These are phyloP conservation scores for Thelonectria rubi DNA, from an alignment of 2,329 filamentous ascomycete species.

Conservation along the genomic window DNA sequence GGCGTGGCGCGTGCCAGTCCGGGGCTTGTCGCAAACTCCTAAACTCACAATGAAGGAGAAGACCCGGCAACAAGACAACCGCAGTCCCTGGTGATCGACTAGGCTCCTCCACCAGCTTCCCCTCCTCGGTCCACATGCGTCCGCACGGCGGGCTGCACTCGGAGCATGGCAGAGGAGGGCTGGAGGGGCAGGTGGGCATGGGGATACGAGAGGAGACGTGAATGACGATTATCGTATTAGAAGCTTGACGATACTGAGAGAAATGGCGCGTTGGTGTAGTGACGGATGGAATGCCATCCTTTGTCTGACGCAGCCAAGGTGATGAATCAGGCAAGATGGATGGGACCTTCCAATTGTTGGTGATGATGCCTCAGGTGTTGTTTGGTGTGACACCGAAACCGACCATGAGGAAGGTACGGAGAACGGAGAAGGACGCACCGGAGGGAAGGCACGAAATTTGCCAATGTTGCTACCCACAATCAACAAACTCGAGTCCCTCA, in stretches of 20 bases:
- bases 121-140: conserved; percentile 10
- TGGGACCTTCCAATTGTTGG: conserved; percentile 2
- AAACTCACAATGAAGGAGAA: neutral
- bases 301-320: neutral
- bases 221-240: conserved; percentile 3
- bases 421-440: too few relatives aligned
- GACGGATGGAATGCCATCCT: neutral
- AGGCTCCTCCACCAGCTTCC: conserved; percentile 12
- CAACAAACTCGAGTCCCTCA: too few relatives aligned
- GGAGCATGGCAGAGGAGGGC: conserved; percentile 7
- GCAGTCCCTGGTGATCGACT: conserved; percentile 19
- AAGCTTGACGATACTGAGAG: conserved; percentile 7
- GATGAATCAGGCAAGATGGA: neutral
- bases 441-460: too few relatives aligned
- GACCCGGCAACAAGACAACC: conserved; percentile 17
- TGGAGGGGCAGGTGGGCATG: conserved; percentile 12
- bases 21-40: neutral
- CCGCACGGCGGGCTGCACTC: conserved; percentile 13
- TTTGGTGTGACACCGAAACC: neutral
- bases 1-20: neutral
- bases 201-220: conserved; percentile 16
- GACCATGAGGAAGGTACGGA: too few relatives aligned
- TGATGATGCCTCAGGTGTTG: conserved; percentile 10
- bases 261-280: conserved; percentile 9
- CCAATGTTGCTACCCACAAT: too few relatives aligned